Base-by-base conservation (phyloP, 2,329 filamentous ascomycete genomes). In the Ophiostoma ips region DNA sequence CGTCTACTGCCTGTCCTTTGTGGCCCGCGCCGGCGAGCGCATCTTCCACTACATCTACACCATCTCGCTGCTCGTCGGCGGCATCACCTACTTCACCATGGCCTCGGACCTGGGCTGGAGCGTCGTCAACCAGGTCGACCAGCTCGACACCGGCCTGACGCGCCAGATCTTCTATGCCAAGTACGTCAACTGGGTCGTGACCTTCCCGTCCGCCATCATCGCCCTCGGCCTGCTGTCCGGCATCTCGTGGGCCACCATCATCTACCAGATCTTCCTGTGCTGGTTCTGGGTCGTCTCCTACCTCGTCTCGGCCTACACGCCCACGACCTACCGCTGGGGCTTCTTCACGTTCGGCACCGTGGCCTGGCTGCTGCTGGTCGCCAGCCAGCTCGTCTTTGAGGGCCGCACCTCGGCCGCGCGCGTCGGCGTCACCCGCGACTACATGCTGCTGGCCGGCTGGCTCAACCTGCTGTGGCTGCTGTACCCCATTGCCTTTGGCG, bases 31-130 rank as follows among this genome's bases (percentile, higher is more conserved):
- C 35, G 69, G 69, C 48, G 72, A 77, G 58, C 68, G 66, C 56
- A 68, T 77, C 57, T 77, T 77, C 64, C 72, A 78, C 64, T 76
- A 77, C 60, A 62, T 76, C 54, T 73, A 75, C 60, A 66, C 62
- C 55, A 64, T 75, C 48, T 67, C 68, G 34, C 65, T 71, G 37
- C 64, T 77, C 10, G 67, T 69, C 53, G 73, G 72, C 50, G 58
- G 69, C 18, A 65, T 75, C 55, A 59, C 67, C 48, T 77, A 77
- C 66, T 78, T 64, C 55, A 66, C 73, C 52, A 66, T 69, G 61
- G 75, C 73, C 6, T 71, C 73, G 5, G 68, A 75, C 55, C 65
- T 77, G 1, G 73, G 64, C 49, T 76, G 63, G 59, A 60, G 57
- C 11, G 58, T 68, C n/a, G 52, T 75, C 43, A 28, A 46, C 9